A percentile compares a stretch with the other conserved stretches of the same genome.
Evolutionary conservation across 192 early-diverging fungal species (phyloP).

Genomic region (Gaertneriomyces sp.): DNA sequence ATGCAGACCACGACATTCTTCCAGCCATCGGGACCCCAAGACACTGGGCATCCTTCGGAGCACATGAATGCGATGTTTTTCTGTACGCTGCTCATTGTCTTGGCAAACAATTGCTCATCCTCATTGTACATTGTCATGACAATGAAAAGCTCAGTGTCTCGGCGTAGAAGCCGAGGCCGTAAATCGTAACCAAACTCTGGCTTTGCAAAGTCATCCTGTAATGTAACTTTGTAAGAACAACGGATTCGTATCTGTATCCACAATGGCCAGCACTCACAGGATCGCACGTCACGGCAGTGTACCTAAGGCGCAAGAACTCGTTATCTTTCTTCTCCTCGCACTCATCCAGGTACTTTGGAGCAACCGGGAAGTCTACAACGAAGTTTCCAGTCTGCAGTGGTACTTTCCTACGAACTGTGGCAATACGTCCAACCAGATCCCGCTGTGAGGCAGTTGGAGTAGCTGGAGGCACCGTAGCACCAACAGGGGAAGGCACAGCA

Average conservation of each 20-base stretch:
- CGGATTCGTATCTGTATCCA: no score
- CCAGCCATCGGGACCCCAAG: conserved; percentile 64
- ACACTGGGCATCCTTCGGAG: conserved; percentile 64
- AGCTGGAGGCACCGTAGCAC: no score
- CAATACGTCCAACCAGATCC: not conserved
- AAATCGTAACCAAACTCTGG: conserved; percentile 60
- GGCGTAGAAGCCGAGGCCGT: conserved; percentile 56
- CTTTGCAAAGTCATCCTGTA: conserved; percentile 64
- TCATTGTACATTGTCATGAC: conserved; percentile 90
- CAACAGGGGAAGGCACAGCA: no score
- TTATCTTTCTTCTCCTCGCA: conserved; percentile 18
- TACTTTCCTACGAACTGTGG: conserved; percentile 20
- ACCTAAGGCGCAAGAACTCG: conserved; percentile 54
- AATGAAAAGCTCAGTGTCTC: conserved; percentile 81
- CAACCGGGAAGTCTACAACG: conserved; percentile 46
- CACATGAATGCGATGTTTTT: conserved; percentile 90
- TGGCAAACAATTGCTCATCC: conserved; percentile 84
- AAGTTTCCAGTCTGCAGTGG: conserved; percentile 42
- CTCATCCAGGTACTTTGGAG: conserved; percentile 28
- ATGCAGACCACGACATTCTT: conserved; percentile 48
- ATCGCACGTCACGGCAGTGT: conserved; percentile 86
- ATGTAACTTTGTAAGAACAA: not conserved
- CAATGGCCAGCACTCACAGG: conserved; percentile 26
- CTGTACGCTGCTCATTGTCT: conserved; percentile 80
- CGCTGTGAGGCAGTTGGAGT: no score